These are phyloP conservation scores for Straminergon stramineum DNA, from an alignment of 225 moss, liverwort and hornwort species.

Conservation along the genomic window DNA sequence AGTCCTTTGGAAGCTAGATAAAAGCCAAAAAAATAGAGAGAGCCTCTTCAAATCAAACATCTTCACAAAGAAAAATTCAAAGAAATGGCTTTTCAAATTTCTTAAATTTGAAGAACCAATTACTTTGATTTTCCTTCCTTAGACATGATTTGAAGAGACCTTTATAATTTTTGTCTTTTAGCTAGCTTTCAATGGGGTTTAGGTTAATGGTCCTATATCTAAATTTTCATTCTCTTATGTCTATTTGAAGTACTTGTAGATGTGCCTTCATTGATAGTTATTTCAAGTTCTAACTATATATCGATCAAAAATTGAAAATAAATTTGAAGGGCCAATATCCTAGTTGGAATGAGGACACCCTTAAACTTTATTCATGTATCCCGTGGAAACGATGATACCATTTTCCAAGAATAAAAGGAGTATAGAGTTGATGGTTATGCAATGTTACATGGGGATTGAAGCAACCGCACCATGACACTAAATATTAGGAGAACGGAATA, in stretches of 20 bases:
- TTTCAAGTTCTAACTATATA: background rate
- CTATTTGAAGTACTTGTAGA: background rate
- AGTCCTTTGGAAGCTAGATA: background rate
- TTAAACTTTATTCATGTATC: background rate
- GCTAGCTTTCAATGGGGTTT: background rate
- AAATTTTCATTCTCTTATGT: background rate
- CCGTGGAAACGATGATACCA: fast-evolving
- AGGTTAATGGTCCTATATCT: background rate
- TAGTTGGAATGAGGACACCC: fast-evolving
- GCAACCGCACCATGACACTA: too few relatives aligned
- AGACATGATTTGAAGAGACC: background rate
- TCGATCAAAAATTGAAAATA: background rate
- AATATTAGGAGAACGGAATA: too few relatives aligned
- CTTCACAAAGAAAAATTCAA: background rate
- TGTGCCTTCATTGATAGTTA: background rate
- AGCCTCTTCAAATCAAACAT: background rate
- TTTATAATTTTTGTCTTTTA: background rate
- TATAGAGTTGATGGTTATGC: background rate
- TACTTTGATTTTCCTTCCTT: background rate
- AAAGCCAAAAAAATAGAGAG: background rate
- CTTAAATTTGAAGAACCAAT: background rate
- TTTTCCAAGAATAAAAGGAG: background rate
- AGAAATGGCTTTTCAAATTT: background rate
- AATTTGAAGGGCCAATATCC: background rate
- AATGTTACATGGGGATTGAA: too few relatives aligned